A percentile compares a stretch with the other conserved stretches of the same genome.
Conservation (phyloP, 192 early-diverging fungal species). For the Mortierella claussenii region DNA sequence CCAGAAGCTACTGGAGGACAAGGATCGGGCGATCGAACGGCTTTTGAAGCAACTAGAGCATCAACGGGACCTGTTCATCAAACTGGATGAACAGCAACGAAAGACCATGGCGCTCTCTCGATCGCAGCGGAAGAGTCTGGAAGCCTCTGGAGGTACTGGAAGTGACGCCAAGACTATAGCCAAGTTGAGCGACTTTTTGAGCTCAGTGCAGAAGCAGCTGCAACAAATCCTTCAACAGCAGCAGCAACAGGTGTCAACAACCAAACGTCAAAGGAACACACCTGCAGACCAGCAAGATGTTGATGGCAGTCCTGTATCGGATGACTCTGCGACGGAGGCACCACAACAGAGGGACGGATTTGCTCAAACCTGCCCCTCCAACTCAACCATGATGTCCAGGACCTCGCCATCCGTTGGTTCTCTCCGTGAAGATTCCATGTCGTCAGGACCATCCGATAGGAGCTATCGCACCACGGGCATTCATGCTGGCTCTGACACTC, state of each 20-base stretch:
- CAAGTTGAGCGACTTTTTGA: constrained; percentile 17
- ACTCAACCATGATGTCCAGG: constrained; percentile 14
- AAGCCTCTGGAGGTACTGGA: background rate
- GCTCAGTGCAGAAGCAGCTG: constrained; percentile 8
- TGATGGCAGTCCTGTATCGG: background rate
- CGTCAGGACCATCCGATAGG: constrained; percentile 13
- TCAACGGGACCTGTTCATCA: constrained; percentile 31
- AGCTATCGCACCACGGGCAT: background rate
- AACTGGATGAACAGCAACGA: constrained; percentile 47
- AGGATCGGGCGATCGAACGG: constrained; percentile 52
- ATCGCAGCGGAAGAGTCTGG: constrained; percentile 30
- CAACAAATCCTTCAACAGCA: constrained; percentile 25
- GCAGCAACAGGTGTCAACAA: constrained; percentile 9
- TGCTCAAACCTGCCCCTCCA: constrained; percentile 21
- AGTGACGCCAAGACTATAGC: constrained; percentile 8
- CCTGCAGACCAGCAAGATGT: background rate
- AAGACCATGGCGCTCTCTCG: constrained; percentile 23
- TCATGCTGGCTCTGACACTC: background rate
- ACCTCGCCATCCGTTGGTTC: background rate
- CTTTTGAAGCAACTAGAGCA: constrained; percentile 52
- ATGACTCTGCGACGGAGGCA: background rate
- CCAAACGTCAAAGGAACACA: background rate
- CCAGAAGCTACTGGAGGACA: constrained; percentile 33
- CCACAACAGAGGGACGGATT: background rate
- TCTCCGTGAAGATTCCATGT: constrained; percentile 15